phyloP scores from a whole-genome alignment of 352 stramenopile genomes.

The Blastocystis sp. region DNA sequence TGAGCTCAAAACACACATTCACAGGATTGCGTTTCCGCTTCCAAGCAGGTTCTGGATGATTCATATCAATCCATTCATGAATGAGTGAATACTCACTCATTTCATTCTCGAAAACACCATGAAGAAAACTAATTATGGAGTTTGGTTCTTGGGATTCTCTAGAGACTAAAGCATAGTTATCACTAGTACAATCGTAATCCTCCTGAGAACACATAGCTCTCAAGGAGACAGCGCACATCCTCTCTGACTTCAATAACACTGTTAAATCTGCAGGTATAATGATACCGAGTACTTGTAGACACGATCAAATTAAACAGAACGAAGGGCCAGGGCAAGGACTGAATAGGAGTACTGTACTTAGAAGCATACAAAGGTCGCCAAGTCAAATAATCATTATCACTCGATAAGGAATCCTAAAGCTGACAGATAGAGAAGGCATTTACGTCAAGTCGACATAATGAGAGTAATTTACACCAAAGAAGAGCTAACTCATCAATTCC shows the following conservation, averaged over 20 bases:
- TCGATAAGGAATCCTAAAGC: background rate
- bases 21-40: background rate
- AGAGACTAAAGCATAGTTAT: background rate
- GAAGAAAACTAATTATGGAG: background rate
- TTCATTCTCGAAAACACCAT: slow-evolving; percentile 7
- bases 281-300: background rate
- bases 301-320: slow-evolving; percentile 23
- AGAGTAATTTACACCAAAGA: slow-evolving; percentile 1
- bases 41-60: slow-evolving; percentile 14
- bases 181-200: background rate
- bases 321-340: background rate
- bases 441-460: background rate
- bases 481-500: slow-evolving; percentile 26
- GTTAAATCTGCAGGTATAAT: slow-evolving; percentile 13
- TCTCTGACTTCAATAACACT: slow-evolving; percentile 5
- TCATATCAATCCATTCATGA: slow-evolving; percentile 20
- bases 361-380: slow-evolving; percentile 1
- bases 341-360: background rate
- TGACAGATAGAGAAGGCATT: background rate
- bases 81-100: slow-evolving; percentile 7
- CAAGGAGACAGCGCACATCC: slow-evolving; percentile 1
- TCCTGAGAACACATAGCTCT: slow-evolving; percentile 17
- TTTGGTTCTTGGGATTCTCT: background rate
- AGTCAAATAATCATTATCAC: background rate
- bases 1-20: background rate